Conservation (phyloP, 2,329 filamentous ascomycete species). For the Penicillium sp. region DNA sequence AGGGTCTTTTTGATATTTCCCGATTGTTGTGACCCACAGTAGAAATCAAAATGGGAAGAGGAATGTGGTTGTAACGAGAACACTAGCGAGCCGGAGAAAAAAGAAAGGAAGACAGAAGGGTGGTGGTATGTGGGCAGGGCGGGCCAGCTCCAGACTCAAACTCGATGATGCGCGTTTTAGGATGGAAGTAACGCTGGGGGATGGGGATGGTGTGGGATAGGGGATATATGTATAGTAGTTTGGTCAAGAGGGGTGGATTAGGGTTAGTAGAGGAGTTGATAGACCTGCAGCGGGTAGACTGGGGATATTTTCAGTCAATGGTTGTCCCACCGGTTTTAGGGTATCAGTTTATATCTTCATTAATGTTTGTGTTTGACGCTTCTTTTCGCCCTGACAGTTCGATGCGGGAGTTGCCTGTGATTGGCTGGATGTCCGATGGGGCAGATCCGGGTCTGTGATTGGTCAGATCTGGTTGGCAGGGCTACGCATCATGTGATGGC, state of each 20-base stretch:
- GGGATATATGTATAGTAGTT: neutral
- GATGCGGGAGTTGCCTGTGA: slow-evolving; percentile 7
- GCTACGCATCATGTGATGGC: slow-evolving; percentile 25
- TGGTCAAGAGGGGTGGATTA: neutral
- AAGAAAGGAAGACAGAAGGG: slow-evolving; percentile 1
- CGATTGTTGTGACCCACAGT: slow-evolving; percentile 40
- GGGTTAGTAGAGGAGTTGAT: no score
- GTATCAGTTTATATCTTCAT: no score
- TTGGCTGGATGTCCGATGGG: slow-evolving; percentile 19
- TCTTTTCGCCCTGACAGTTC: neutral
- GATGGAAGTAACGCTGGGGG: slow-evolving; percentile 9
- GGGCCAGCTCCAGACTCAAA: neutral
- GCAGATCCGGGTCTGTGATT: slow-evolving; percentile 7
- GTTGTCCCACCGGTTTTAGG: no score
- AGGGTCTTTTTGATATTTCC: no score
- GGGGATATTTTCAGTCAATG: no score
- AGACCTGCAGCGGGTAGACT: no score
- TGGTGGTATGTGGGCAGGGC: slow-evolving; percentile 9
- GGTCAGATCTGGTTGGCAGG: slow-evolving; percentile 23
- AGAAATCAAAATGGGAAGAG: neutral
- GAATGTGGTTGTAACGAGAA: slow-evolving; percentile 27
- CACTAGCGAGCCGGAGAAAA: neutral
- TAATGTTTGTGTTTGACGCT: slow-evolving; percentile 10
- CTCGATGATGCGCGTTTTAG: slow-evolving; percentile 20
- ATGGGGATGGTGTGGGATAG: neutral